A percentile compares a stretch with the other conserved stretches of the same genome.
These are phyloP conservation scores for Metarhizium brunneum DNA, from an alignment of 2,329 filamentous ascomycete species.

Conservation along the genomic window DNA sequence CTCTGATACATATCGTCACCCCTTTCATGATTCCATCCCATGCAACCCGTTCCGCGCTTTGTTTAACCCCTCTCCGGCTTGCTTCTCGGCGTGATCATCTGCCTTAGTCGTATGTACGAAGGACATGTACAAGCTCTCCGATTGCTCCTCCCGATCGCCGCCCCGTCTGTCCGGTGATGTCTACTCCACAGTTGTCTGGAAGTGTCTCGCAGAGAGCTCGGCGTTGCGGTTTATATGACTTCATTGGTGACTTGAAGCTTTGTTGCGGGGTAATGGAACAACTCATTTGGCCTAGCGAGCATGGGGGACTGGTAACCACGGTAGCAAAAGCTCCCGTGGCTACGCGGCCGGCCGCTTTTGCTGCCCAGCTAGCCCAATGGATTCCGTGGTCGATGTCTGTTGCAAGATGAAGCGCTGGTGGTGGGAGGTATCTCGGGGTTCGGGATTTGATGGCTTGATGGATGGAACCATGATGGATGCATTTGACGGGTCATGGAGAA, in stretches of 20 bases:
- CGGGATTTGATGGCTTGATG: slow-evolving; percentile 7
- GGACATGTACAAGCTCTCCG: not conserved
- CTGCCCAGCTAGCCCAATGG: not conserved
- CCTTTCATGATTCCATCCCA: not conserved
- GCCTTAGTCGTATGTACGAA: not conserved
- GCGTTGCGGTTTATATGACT: slow-evolving; percentile 1
- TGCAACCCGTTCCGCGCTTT: not conserved
- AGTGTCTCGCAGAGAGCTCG: slow-evolving; percentile 7
- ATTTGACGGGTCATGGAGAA: no score
- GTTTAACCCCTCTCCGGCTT: not conserved
- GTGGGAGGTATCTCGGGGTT: slow-evolving; percentile 11
- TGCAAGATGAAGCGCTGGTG: not conserved
- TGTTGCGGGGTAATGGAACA: not conserved
- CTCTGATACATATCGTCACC: not conserved
- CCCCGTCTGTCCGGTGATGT: slow-evolving; percentile 4
- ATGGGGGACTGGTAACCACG: not conserved
- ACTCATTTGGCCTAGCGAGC: not conserved
- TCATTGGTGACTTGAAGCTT: not conserved
- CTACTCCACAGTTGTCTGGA: not conserved
- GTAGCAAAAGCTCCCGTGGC: not conserved
- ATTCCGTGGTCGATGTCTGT: not conserved
- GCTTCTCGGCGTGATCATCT: not conserved
- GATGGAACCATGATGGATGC: not conserved
- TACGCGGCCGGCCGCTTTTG: not conserved
- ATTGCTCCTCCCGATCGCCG: not conserved